Evolutionary conservation across 257 asterid genomes (phyloP).

Genomic region (Solanum boliviense): DNA sequence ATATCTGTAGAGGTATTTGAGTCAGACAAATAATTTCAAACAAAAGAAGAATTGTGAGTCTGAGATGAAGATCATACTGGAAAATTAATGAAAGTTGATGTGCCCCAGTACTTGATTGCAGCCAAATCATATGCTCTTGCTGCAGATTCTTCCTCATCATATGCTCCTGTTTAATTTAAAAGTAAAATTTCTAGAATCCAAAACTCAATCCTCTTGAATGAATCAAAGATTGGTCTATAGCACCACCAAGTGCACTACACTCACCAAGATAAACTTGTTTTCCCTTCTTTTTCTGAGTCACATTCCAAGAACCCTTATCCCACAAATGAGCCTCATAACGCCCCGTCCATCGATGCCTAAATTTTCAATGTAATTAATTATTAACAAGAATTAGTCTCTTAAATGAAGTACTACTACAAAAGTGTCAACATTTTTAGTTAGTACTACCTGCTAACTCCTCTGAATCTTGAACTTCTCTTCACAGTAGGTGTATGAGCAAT

Average conservation of each 20-base stretch:
- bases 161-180: slow-evolving; percentile 36
- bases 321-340: slow-evolving; percentile 80
- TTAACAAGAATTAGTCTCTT: background rate
- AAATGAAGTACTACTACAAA: background rate
- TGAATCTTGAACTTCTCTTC: slow-evolving; percentile 73
- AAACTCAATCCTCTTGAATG: background rate
- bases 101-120: slow-evolving; percentile 81
- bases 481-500: slow-evolving; percentile 10
- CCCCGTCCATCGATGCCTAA: slow-evolving; percentile 82
- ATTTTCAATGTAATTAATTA: background rate
- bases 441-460: slow-evolving; percentile 79
- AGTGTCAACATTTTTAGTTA: background rate
- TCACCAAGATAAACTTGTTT: slow-evolving; percentile 86
- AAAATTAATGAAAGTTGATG: slow-evolving; percentile 62
- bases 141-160: slow-evolving; percentile 82
- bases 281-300: slow-evolving; percentile 73
- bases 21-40: background rate
- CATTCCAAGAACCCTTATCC: slow-evolving; percentile 89
- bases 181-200: background rate
- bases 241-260: slow-evolving; percentile 4
- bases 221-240: background rate
- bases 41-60: background rate
- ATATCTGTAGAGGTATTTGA: slow-evolving; percentile 17
- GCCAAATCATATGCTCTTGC: slow-evolving; percentile 90
- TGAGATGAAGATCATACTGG: slow-evolving; percentile 31